Evolutionary conservation across 106 monocot genomes (phyloP), one percentile per base, ranked within the genome.

Genomic region (Dioscorea alata): DNA sequence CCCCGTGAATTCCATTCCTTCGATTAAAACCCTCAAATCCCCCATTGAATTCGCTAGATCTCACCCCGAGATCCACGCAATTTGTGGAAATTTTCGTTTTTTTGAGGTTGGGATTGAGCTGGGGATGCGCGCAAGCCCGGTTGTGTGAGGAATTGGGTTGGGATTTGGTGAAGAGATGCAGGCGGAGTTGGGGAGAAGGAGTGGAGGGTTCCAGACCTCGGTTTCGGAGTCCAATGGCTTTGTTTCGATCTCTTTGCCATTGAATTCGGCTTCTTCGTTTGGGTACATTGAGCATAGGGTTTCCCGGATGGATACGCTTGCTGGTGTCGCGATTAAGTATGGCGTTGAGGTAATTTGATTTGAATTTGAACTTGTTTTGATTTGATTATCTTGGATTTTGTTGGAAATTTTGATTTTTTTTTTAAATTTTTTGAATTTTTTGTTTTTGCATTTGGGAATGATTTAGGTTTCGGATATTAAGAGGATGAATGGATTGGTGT

Each of bases 391-490:
- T 22, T 20, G 19, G 22, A 18, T 4, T 21, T 4, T 23, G 22
- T 59, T 59, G 12, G 42, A 54, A 13, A 54, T 54, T 19, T 54
- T 51, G 51, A 2, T 51, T 33, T 65, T 48, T 21, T 57, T 32
- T 42, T 4, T n/a, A n/a, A n/a, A n/a, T n/a, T n/a, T n/a, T n/a
- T n/a, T n/a, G n/a, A n/a, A n/a, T n/a, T n/a, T n/a, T n/a, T n/a
- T n/a, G n/a, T 23, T 22, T 24, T 5, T 23, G 4, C 63, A 28
- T 54, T 50, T 19, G 14, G 33, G 50, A 32, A 57, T 75, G 33
- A 22, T 68, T 58, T 73, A 93, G 93, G 84, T 85, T n/a, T 82
- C 91, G 60, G 95, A 91, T 72, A 88, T 95, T 33, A 88, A 80
- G 74, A 72, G 88, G 63, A 91, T 86, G 79, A 95, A 95, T 70